Base-by-base conservation (phyloP, 306 rosid genomes). In the Cucurbita pepo region DNA sequence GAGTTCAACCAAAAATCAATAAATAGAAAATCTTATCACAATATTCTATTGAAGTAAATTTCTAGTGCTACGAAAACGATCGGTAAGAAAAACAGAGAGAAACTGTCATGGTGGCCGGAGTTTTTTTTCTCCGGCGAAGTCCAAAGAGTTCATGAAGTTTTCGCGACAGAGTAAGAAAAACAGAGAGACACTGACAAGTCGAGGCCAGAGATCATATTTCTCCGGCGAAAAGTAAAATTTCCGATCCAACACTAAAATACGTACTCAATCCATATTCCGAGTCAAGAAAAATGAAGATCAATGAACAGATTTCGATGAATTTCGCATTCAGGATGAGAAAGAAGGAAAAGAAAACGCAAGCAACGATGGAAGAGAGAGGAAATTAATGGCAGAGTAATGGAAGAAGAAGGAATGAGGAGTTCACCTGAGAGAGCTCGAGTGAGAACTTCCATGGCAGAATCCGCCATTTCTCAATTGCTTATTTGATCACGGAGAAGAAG, bases 361-460 rank as follows among this genome's bases (percentile, higher is more conserved):
- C 34, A 45, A 16, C 6, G 47, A 14, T 30, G 34, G 34, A 30
- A 1, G 47, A 14, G 22, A 36, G 48, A 15, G 36, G 12, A 12
- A 57, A 43, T 64, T 19, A 41, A 64, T 64, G 44, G 13, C 69
- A 4, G 50, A 38, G 69, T 8, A 63, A n/a, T 40, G 55, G 3
- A 45, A 45, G 55, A 11, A 14, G 56, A 67, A 47, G 18, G 56
- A 67, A 12, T 16, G 43, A 4, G 30, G 40, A 45, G 8, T 67
- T 74, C 1, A 94, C 99, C 99, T 88, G 96, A 82, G 81, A 94
- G 84, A 72, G 99, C 97, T 44, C 80, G 75, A 78, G 80, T 85
- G 77, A 91, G 75, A 79, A 83, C 81, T 78, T 86, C 86, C 51
- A 91, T 15, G 9, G 84, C 92, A 36, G 72, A 61, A 79, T 79